Conservation (phyloP, 495 filamentous ascomycete genomes). For the Penicillium riverlandense region DNA sequence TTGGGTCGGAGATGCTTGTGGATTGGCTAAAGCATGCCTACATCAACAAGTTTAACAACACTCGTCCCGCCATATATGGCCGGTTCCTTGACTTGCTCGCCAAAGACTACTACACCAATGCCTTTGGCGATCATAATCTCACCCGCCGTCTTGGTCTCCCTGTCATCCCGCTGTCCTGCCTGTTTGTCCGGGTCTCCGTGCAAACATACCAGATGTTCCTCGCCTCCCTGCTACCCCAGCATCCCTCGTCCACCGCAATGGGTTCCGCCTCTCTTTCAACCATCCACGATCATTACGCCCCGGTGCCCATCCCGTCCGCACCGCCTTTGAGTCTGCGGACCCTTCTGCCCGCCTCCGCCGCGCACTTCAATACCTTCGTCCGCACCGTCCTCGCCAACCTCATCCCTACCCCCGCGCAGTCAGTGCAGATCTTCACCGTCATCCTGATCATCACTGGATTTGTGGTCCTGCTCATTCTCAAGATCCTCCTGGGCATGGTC, state of each 20-base stretch:
- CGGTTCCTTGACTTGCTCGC: slow-evolving; percentile 87
- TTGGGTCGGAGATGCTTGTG: slow-evolving; percentile 93
- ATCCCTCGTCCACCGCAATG: slow-evolving; percentile 62
- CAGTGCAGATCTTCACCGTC: slow-evolving; percentile 52
- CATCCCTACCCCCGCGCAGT: slow-evolving; percentile 39
- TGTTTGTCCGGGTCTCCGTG: slow-evolving; percentile 89
- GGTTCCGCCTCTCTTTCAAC: slow-evolving; percentile 57
- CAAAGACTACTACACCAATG: slow-evolving; percentile 97
- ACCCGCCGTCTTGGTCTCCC: slow-evolving; percentile 87
- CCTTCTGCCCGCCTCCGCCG: slow-evolving; percentile 27
- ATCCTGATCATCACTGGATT: slow-evolving; percentile 71
- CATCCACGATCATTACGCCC: slow-evolving; percentile 45
- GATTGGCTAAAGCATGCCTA: slow-evolving; percentile 98
- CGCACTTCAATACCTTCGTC: slow-evolving; percentile 29
- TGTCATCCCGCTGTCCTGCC: slow-evolving; percentile 83
- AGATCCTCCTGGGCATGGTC: slow-evolving; percentile 77
- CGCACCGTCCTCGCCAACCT: slow-evolving; percentile 34
- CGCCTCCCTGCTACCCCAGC: slow-evolving; percentile 69
- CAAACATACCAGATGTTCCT: slow-evolving; percentile 99
- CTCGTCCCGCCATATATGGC: slow-evolving; percentile 78
- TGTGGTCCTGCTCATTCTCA: slow-evolving; percentile 67
- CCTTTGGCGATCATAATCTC: slow-evolving; percentile 82
- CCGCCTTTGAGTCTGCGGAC: slow-evolving; percentile 31
- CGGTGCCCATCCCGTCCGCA: slow-evolving; percentile 20
- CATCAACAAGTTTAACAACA: slow-evolving; percentile 97